Base-by-base conservation (phyloP, 306 rosid genomes). In the Dryas drummondii region DNA sequence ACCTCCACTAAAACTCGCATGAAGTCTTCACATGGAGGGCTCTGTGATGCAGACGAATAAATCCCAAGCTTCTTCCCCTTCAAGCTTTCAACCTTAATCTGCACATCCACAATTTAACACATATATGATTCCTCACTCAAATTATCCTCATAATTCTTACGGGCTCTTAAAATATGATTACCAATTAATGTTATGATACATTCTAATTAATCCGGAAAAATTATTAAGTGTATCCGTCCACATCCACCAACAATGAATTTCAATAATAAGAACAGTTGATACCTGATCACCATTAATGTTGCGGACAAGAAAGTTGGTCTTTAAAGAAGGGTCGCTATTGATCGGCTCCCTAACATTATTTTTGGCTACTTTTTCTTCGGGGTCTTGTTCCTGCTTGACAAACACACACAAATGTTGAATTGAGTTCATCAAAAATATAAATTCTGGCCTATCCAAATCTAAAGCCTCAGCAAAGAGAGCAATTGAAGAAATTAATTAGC, bases 31-130 rank as follows among this genome's bases (percentile, higher is more conserved):
- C 97, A 89, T 0, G 91, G 91, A 64, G 86, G 79, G 48, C 90
- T 86, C 94, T 91, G 86, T 4, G 97, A 89, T 27, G 94, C 93
- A 13, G 97, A 91, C 60, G 86, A 89, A 61, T 91, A 91, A 56
- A 91, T 42, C 27, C 89, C 90, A 12, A 89, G 65, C 48, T 77
- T 87, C 91, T 89, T 91, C 45, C 91, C 90, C 32, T 86, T 82
- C 85, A 91, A 89, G 76, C 75, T 86, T 13, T 85, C 94, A 78
- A 84, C 70, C 73, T 76, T 83, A 46, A 89, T 88, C 97, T 91
- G 88, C n/a, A 59, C 74, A 72, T 45, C 64, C 27, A 78, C 15
- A 75, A 48, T 56, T 66, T 16, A 53, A 50, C 50, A 22, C 22
- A 22, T 22, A 81, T 65, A 75, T 66, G 55, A 62, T 49, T 73